phyloP scores from a whole-genome alignment of 2,329 filamentous ascomycete species.

The Dactylellina haptotyla region DNA sequence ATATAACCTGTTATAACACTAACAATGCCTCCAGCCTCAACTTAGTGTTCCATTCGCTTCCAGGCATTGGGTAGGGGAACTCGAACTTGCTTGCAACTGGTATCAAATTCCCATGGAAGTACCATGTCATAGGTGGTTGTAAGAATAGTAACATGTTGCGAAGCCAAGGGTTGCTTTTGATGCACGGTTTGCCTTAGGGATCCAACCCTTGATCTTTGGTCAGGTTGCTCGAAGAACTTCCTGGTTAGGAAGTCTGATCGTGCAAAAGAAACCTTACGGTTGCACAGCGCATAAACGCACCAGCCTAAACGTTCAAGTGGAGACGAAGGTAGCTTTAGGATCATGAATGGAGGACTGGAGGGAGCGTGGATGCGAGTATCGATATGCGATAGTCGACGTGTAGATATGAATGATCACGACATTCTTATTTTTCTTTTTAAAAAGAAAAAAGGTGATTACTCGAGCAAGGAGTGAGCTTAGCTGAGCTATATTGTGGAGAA shows the following conservation, averaged over 20 bases:
- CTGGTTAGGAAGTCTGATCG: conserved; percentile 34
- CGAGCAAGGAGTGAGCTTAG: neutral
- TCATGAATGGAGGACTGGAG: conserved; percentile 2
- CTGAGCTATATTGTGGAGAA: too few relatives aligned
- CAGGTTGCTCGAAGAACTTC: conserved; percentile 33
- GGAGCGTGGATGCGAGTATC: conserved; percentile 25
- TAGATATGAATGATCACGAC: conserved; percentile 15
- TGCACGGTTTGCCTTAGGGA: conserved; percentile 43
- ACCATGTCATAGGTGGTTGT: conserved; percentile 1
- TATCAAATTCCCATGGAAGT: conserved; percentile 11
- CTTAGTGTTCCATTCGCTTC: neutral
- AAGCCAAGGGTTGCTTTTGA: conserved; percentile 2
- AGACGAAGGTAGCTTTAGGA: conserved; percentile 34
- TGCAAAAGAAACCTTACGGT: too few relatives aligned
- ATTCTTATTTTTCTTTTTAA: neutral
- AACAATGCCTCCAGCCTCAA: conserved; percentile 2
- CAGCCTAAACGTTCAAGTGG: conserved; percentile 32
- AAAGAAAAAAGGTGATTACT: conserved; percentile 7
- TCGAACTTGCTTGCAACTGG: neutral
- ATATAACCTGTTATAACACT: conserved; percentile 13
- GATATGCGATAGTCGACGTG: neutral
- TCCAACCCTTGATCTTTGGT: conserved; percentile 22
- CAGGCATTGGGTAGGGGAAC: too few relatives aligned
- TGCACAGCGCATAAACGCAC: conserved; percentile 31
- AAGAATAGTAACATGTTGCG: conserved; percentile 48